Evolutionary conservation across 352 stramenopile species (phyloP), one percentile per base, ranked within the genome.

Genomic region (Phytophthora capsici): DNA sequence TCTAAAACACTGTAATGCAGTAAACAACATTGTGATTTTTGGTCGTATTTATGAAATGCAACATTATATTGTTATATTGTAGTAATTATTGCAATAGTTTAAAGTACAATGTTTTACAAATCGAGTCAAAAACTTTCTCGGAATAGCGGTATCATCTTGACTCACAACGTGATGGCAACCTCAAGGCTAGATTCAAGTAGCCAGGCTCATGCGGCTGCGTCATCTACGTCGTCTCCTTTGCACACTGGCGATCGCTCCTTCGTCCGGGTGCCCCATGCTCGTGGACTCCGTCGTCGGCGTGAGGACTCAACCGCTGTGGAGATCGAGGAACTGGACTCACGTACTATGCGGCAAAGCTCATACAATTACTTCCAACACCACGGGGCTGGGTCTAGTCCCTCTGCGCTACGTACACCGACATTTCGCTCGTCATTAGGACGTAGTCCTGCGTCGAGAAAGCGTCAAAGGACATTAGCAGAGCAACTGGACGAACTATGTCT

Each of bases 361-460:
- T 89, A 89, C 69, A 90, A 88, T 55, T 89, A 85, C 70, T 89
- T 90, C 38, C 77, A 90, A 43, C 79, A 62, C 19, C 64, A 82
- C 41, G 37, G 55, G 4, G 17, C 20, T 16, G 34, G 22, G 13
- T 22, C 54, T 20, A 22, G 47, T 20, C 23, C 58, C 17, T 45
- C 64, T 48, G 56, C 69, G 30, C 44, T 59, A 16, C 61, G 25
- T 20, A 51, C 49, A 25, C 57, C 54, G 17, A 70, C 65, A 19
- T 72, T 73, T 40, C 52, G 36, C n/a, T 71, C 64, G 23, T 69
- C 56, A 17, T 40, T 74, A 38, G 23, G 59, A 0, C 47, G 61
- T 19, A 67, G 55, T 38, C 28, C 51, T 16, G 47, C 60, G 23
- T 71, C 66, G 0, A 72, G 73, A 36, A 92, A 92, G 66, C 74